Evolutionary conservation across 345 rosid genomes (phyloP).

Genomic region (Heritiera fomes): DNA sequence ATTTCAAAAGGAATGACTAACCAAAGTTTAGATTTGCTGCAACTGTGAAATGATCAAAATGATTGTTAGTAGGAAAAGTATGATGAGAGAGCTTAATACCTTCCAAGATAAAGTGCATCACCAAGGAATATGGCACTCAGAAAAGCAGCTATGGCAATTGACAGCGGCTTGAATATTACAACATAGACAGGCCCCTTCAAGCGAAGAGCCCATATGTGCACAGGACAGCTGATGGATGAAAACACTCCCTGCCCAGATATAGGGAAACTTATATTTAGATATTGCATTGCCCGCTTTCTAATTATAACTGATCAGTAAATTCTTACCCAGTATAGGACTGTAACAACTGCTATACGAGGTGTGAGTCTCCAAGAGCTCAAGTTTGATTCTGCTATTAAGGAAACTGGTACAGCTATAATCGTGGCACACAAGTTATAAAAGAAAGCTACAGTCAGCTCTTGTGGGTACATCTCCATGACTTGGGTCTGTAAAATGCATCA

Average conservation of each 20-base stretch:
- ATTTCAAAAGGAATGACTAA: too few relatives aligned
- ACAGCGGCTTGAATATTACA: slow-evolving; percentile 45
- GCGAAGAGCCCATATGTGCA: neutral
- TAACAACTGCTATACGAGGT: neutral
- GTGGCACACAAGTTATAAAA: neutral
- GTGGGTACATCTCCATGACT: neutral
- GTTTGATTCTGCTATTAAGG: slow-evolving; percentile 6
- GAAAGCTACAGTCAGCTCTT: neutral
- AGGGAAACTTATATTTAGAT: neutral
- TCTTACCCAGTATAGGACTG: slow-evolving; percentile 7
- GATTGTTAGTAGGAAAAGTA: neutral
- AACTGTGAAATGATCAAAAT: too few relatives aligned
- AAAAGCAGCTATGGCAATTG: slow-evolving; percentile 40
- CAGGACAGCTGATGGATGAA: neutral
- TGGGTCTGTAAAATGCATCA: neutral
- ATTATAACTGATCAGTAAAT: neutral
- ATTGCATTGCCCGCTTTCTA: neutral
- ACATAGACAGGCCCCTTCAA: slow-evolving; percentile 47
- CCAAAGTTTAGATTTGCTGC: neutral
- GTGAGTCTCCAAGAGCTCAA: slow-evolving; percentile 12
- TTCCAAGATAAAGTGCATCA: slow-evolving; percentile 38
- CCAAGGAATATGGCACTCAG: slow-evolving; percentile 40
- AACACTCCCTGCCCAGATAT: neutral
- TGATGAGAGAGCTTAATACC: slow-evolving; percentile 2
- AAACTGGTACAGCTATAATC: neutral